phyloP scores from a whole-genome alignment of 2,329 filamentous ascomycete genomes.

The Bertia moriformis region DNA sequence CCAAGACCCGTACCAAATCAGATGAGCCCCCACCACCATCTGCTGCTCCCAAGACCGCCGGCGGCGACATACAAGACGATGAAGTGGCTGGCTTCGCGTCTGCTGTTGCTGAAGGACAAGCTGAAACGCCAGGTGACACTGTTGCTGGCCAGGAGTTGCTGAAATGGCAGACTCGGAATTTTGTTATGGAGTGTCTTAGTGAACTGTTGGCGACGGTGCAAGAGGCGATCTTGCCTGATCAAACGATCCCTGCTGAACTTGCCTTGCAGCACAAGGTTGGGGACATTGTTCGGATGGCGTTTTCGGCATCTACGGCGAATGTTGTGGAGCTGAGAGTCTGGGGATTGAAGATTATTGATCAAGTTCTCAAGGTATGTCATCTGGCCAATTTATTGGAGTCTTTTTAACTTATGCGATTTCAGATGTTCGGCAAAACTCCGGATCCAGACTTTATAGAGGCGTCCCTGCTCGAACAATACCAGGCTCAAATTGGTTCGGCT shows the following conservation, averaged over 20 bases:
- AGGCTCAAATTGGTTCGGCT: constrained; percentile 93
- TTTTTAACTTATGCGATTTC: neutral
- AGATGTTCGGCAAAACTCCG: constrained; percentile 88
- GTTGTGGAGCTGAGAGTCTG: constrained; percentile 81
- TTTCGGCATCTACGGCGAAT: constrained; percentile 88
- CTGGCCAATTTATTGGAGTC: neutral
- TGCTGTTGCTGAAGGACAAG: constrained; percentile 47
- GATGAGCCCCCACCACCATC: constrained; percentile 32
- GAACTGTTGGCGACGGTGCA: constrained; percentile 68
- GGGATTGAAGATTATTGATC: constrained; percentile 85
- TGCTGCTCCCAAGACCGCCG: constrained; percentile 30
- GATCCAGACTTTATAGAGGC: constrained; percentile 97
- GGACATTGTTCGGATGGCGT: constrained; percentile 90
- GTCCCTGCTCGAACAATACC: constrained; percentile 91
- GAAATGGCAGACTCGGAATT: constrained; percentile 88
- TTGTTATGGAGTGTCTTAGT: constrained; percentile 77
- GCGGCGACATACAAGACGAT: constrained; percentile 69
- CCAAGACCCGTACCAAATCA: constrained; percentile 63
- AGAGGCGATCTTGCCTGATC: constrained; percentile 65
- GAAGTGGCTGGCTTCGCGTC: constrained; percentile 90
- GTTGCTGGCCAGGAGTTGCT: constrained; percentile 45
- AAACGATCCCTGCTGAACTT: constrained; percentile 62
- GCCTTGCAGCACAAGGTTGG: constrained; percentile 73
- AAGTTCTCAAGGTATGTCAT: constrained; percentile 45
- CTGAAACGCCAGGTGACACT: constrained; percentile 21